phyloP scores from a whole-genome alignment of 805 yeast species.

The Brettanomyces anomalus region DNA sequence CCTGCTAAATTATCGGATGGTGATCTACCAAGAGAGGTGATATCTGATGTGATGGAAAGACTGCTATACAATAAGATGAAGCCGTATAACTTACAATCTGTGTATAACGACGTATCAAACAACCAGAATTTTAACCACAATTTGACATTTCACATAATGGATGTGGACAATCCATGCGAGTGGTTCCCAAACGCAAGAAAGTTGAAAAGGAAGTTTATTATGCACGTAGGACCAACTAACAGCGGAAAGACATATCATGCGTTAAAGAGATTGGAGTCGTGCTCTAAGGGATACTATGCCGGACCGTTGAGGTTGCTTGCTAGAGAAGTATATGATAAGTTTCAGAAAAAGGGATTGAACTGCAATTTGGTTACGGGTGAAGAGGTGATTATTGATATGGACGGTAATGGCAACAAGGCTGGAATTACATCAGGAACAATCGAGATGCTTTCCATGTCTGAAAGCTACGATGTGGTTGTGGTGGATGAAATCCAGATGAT shows the following conservation, averaged over 20 bases:
- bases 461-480: constrained; percentile 75
- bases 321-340: constrained; percentile 80
- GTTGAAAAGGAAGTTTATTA: constrained; percentile 66
- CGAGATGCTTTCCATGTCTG: constrained; percentile 76
- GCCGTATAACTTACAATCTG: constrained; percentile 20
- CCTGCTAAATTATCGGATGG: background rate
- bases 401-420: constrained; percentile 64
- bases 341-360: constrained; percentile 51
- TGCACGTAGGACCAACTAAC: constrained; percentile 98
- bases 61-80: constrained; percentile 22
- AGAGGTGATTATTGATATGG: constrained; percentile 67
- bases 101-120: constrained; percentile 22
- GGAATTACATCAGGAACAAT: constrained; percentile 79
- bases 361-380: constrained; percentile 96
- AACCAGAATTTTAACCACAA: constrained; percentile 26
- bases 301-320: constrained; percentile 91
- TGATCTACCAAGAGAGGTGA: constrained; percentile 5
- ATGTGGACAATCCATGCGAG: constrained; percentile 52
- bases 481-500: constrained; percentile 97
- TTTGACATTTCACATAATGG: constrained; percentile 28
- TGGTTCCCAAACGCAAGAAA: constrained; percentile 85
- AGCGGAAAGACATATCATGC: constrained; percentile 92
- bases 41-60: constrained; percentile 19
- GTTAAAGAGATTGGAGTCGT: constrained; percentile 51
- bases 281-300: constrained; percentile 79